Evolutionary conservation across 805 yeast species (phyloP).

Genomic region (Metschnikowia gelsemii): DNA sequence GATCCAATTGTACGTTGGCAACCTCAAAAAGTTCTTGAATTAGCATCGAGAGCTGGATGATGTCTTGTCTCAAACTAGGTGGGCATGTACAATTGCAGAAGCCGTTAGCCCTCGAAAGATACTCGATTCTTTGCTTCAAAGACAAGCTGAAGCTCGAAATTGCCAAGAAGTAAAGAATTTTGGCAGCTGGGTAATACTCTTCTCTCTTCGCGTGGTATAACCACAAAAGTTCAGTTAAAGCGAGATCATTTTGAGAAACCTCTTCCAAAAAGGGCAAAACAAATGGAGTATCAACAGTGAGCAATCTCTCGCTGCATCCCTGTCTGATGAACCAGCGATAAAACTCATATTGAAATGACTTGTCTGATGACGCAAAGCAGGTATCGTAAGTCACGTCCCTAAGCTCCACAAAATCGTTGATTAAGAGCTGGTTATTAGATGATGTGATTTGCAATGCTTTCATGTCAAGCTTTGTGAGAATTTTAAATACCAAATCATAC

Average conservation of each 20-base stretch:
- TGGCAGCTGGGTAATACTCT: constrained; percentile 80
- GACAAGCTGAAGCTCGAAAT: constrained; percentile 67
- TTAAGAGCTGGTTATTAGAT: constrained; percentile 37
- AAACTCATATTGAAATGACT: constrained; percentile 84
- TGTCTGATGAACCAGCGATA: constrained; percentile 89
- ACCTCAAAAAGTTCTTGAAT: constrained; percentile 83
- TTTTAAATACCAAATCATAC: constrained; percentile 72
- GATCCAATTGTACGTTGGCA: constrained; percentile 78
- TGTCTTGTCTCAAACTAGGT: constrained; percentile 70
- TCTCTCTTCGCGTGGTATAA: constrained; percentile 81
- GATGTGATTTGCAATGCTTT: constrained; percentile 49
- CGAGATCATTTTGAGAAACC: constrained; percentile 59
- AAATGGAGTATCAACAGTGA: constrained; percentile 79
- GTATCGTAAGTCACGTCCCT: constrained; percentile 72
- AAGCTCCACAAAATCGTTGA: constrained; percentile 53
- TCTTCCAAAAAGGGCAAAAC: constrained; percentile 75
- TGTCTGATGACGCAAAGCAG: constrained; percentile 74
- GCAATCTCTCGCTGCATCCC: constrained; percentile 71
- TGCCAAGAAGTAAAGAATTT: constrained; percentile 66
- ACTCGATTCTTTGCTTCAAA: constrained; percentile 78
- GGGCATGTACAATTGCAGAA: constrained; percentile 85
- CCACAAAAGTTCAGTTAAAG: constrained; percentile 84
- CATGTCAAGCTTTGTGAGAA: constrained; percentile 70
- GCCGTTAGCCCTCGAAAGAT: constrained; percentile 86
- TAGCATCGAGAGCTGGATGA: constrained; percentile 64